Conservation (phyloP, 164 flowering plant species). For the Tetracentron sinense region DNA sequence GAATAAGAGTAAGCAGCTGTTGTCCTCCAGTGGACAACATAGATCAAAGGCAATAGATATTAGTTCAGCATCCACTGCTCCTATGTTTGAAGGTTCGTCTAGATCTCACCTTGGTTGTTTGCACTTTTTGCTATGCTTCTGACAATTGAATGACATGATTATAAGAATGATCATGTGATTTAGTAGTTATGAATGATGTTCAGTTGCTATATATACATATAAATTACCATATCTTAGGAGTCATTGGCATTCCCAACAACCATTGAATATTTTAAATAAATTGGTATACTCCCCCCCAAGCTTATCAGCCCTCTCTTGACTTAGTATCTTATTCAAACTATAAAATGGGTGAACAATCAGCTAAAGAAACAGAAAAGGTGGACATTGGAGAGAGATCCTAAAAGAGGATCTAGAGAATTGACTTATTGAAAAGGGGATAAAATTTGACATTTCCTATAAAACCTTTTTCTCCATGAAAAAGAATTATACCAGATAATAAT, state of each 20-base stretch:
- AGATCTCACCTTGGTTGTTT: not conserved
- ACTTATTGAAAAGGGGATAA: no score
- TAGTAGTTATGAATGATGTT: not conserved
- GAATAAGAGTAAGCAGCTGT: conserved; percentile 11
- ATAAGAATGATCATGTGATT: not conserved
- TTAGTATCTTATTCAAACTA: no score
- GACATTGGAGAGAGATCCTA: no score
- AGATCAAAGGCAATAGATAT: conserved; percentile 1
- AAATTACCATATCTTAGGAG: not conserved
- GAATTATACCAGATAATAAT: no score
- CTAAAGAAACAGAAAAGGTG: no score
- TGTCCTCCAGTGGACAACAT: conserved; percentile 10
- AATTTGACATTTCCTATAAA: no score
- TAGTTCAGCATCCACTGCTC: conserved; percentile 17
- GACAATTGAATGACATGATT: not conserved
- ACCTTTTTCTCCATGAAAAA: no score
- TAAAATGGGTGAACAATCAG: no score
- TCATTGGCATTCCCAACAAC: not conserved
- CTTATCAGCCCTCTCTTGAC: no score
- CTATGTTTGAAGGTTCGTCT: conserved; percentile 17
- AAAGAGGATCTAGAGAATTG: no score
- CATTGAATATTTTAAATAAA: not conserved
- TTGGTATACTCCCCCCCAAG: no score
- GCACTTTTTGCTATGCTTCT: not conserved
- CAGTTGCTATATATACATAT: not conserved